A percentile compares a stretch with the other conserved stretches of the same genome.
These are phyloP conservation scores for Dittrichia graveolens DNA, from an alignment of 129 eudicot genomes.

Conservation along the genomic window DNA sequence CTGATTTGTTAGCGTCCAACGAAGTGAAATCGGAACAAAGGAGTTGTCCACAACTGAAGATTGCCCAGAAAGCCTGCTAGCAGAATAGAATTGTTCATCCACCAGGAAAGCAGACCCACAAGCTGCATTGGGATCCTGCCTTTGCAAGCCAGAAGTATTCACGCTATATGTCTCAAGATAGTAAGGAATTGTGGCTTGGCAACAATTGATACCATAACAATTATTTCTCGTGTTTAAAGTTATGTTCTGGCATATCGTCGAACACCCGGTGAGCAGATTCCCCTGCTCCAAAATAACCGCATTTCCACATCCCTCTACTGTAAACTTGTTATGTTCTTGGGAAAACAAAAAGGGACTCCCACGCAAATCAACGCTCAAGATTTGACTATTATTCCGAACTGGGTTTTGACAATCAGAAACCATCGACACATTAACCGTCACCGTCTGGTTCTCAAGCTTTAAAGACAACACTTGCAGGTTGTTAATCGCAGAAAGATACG, in stretches of 20 bases:
- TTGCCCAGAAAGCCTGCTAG: neutral
- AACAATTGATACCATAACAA: slow-evolving; percentile 37
- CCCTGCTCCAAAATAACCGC: slow-evolving; percentile 23
- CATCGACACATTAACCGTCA: slow-evolving; percentile 30
- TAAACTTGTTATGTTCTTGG: slow-evolving; percentile 19
- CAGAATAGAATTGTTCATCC: slow-evolving; percentile 4
- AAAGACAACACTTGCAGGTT: slow-evolving; percentile 23
- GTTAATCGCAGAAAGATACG: slow-evolving; percentile 33
- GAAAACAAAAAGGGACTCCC: slow-evolving; percentile 28
- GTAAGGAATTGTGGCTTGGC: slow-evolving; percentile 34
- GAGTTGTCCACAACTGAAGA: neutral
- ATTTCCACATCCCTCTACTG: slow-evolving; percentile 34
- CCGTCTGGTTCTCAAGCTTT: slow-evolving; percentile 28
- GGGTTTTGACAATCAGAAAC: slow-evolving; percentile 14
- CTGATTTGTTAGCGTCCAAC: slow-evolving; percentile 14
- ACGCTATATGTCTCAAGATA: slow-evolving; percentile 28
- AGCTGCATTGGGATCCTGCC: neutral
- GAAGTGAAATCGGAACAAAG: slow-evolving; percentile 30
- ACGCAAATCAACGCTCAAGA: slow-evolving; percentile 26
- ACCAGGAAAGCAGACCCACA: slow-evolving; percentile 38
- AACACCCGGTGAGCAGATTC: slow-evolving; percentile 33
- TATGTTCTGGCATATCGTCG: slow-evolving; percentile 24
- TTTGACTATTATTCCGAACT: slow-evolving; percentile 18
- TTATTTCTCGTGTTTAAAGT: neutral
- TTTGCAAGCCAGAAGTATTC: slow-evolving; percentile 18